phyloP scores from a whole-genome alignment of 164 flowering plant genomes.

The Annona cherimola region DNA sequence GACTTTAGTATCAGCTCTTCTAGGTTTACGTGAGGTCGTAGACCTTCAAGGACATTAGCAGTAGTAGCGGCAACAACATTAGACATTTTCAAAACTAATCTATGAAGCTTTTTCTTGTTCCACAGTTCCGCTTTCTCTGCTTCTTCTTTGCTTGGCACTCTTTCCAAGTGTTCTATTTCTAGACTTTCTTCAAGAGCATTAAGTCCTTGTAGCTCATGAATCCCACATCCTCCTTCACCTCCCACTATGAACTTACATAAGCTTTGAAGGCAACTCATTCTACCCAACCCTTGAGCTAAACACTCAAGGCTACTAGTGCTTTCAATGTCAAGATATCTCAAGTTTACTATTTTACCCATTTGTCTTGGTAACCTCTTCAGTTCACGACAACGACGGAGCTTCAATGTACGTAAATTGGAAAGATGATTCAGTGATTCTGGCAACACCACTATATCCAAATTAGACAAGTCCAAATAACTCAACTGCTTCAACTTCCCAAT shows the following conservation, averaged over 20 bases:
- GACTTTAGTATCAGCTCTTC: background rate
- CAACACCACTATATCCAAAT: background rate
- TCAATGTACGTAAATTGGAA: slow-evolving; percentile 13
- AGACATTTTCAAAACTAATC: background rate
- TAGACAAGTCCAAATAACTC: background rate
- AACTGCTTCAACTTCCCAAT: too few relatives aligned
- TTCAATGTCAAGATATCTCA: slow-evolving; percentile 7
- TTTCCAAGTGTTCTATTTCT: background rate
- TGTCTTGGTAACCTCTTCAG: background rate
- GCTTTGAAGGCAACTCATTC: background rate
- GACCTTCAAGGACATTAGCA: background rate
- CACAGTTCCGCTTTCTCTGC: background rate
- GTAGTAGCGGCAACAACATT: background rate
- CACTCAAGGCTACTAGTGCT: background rate
- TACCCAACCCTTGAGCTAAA: slow-evolving; percentile 3
- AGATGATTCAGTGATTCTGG: slow-evolving; percentile 19
- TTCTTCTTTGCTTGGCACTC: background rate
- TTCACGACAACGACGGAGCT: background rate
- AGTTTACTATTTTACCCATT: background rate
- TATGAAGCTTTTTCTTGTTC: background rate
- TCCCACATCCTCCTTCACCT: background rate
- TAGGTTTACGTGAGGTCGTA: background rate
- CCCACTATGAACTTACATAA: slow-evolving; percentile 2
- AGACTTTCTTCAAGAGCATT: background rate
- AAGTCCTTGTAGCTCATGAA: background rate